A percentile compares a stretch with the other conserved stretches of the same genome.
Evolutionary conservation across 768 basidiomycete species (phyloP).

Genomic region (Tulasnella sp.): DNA sequence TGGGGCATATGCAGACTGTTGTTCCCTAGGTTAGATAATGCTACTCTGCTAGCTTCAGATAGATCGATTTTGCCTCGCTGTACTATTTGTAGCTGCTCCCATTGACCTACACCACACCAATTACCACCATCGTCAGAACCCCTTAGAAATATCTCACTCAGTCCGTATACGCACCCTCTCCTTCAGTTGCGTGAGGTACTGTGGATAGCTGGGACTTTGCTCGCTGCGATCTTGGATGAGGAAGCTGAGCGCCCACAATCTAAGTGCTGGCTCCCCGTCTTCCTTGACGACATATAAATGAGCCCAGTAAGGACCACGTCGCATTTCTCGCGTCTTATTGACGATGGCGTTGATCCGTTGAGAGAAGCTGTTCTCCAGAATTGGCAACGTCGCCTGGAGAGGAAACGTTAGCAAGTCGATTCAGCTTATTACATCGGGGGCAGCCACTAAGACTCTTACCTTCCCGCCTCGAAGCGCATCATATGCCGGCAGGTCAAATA

Average conservation of each 20-base stretch:
- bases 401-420: neutral
- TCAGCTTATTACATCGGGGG: neutral
- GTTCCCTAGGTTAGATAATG: too few relatives aligned
- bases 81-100: slow-evolving; percentile 11
- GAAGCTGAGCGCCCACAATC: slow-evolving; percentile 89
- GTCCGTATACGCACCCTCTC: slow-evolving; percentile 55
- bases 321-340: slow-evolving; percentile 89
- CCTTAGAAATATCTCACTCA: neutral
- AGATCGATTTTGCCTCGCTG: too few relatives aligned
- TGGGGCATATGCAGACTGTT: too few relatives aligned
- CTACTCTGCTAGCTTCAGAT: too few relatives aligned
- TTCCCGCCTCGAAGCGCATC: slow-evolving; percentile 89
- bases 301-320: slow-evolving; percentile 83
- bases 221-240: slow-evolving; percentile 89
- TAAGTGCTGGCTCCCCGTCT: slow-evolving; percentile 88
- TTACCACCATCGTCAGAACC: neutral
- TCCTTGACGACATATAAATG: slow-evolving; percentile 96
- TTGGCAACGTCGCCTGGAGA: slow-evolving; percentile 68
- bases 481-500: slow-evolving; percentile 82
- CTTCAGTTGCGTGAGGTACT: slow-evolving; percentile 81
- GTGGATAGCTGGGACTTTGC: slow-evolving; percentile 88
- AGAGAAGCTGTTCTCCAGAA: slow-evolving; percentile 89
- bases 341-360: slow-evolving; percentile 89
- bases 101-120: neutral
- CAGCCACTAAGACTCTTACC: slow-evolving; percentile 34